Conservation (phyloP, 2,329 filamentous ascomycete species). For the Fusarium agapanthi region DNA sequence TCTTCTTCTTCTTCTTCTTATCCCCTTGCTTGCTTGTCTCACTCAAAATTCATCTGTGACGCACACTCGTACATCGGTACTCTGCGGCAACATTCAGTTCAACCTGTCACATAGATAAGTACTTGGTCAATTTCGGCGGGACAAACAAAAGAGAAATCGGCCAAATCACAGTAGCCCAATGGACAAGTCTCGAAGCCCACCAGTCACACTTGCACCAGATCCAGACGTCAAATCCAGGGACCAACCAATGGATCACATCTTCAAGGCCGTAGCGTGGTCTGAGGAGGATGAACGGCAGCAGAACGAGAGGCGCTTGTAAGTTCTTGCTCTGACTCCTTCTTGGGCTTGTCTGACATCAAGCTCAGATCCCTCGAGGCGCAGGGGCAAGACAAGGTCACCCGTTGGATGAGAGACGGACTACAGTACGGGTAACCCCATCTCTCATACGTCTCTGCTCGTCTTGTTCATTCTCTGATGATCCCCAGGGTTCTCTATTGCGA, state of each 20-base stretch:
- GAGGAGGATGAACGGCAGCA: background rate
- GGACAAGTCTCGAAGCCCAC: background rate
- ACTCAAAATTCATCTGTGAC: constrained; percentile 10
- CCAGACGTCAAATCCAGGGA: background rate
- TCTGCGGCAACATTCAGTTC: background rate
- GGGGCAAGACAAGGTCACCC: constrained; percentile 23
- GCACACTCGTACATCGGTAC: background rate
- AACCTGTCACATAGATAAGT: background rate
- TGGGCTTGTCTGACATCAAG: background rate
- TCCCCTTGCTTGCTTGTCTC: background rate
- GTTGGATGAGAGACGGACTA: constrained; percentile 29
- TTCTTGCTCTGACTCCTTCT: background rate
- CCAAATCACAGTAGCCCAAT: background rate
- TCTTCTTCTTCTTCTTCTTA: background rate
- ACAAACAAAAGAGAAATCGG: background rate
- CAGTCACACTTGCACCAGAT: background rate
- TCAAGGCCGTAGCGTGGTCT: constrained; percentile 16
- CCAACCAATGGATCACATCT: constrained; percentile 6
- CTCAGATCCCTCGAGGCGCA: constrained; percentile 6
- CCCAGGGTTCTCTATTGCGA: constrained; percentile 30
- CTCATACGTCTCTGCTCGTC: background rate
- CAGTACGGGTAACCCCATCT: constrained; percentile 22
- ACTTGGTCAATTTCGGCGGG: background rate
- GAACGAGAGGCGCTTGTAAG: constrained; percentile 1
- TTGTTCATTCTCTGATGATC: constrained; percentile 4